These are phyloP conservation scores for Cladophialophora bantiana DNA, from an alignment of 2,329 filamentous ascomycete genomes.

Conservation along the genomic window DNA sequence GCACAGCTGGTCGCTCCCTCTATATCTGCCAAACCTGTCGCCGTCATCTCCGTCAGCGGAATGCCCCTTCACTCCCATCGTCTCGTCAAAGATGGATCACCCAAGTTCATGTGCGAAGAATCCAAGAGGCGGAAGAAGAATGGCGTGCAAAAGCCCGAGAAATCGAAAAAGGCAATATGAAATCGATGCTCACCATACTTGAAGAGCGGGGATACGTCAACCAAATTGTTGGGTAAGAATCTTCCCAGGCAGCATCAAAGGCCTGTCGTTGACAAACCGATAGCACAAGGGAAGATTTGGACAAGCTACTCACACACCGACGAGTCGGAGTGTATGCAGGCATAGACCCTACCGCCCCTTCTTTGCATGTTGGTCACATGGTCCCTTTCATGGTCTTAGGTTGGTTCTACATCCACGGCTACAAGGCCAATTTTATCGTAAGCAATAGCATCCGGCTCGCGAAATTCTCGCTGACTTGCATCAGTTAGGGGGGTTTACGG, in stretches of 20 bases:
- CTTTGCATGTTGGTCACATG: constrained; percentile 60
- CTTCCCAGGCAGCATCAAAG: neutral
- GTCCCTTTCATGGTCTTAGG: constrained; percentile 59
- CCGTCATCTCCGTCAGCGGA: constrained; percentile 12
- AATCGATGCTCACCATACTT: constrained; percentile 53
- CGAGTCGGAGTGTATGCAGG: constrained; percentile 57
- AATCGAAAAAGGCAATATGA: constrained; percentile 52
- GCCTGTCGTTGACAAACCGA: constrained; percentile 10
- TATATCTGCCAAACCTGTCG: constrained; percentile 33
- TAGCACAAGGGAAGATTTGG: constrained; percentile 53
- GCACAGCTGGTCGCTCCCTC: constrained; percentile 21
- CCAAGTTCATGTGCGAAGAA: constrained; percentile 47
- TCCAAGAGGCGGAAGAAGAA: constrained; percentile 49
- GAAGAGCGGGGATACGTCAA: constrained; percentile 57
- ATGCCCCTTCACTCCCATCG: neutral
- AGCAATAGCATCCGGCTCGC: constrained; percentile 35
- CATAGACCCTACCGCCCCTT: constrained; percentile 58
- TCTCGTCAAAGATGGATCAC: constrained; percentile 47
- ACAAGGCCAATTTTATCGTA: constrained; percentile 55
- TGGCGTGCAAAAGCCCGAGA: constrained; percentile 52
- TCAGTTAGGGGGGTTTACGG: constrained; percentile 57
- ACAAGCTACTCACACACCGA: constrained; percentile 54
- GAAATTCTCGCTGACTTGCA: neutral
- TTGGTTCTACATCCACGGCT: constrained; percentile 58
- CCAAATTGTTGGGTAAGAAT: constrained; percentile 55